Evolutionary conservation across 306 rosid genomes (phyloP), one percentile per base, ranked within the genome.

Genomic region (Betula pendula): DNA sequence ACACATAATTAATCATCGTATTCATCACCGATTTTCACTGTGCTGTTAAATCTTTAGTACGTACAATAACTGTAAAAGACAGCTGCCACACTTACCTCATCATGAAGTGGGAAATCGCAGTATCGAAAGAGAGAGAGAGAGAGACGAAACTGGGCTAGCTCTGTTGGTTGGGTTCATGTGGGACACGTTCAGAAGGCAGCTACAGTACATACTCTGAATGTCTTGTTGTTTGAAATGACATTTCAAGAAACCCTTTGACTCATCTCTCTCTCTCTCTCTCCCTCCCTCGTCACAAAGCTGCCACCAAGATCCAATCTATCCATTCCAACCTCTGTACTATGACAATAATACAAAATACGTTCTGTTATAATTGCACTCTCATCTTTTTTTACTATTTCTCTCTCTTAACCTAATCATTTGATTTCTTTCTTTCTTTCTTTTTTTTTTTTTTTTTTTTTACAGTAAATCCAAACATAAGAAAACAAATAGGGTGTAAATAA

Each of bases 191-290:
- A 76, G 75, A 81, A 76, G 78, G 80, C 84, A 82, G 76, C 69
- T 63, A 77, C 90, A 80, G 81, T 82, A 79, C 69, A 81, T 49
- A 43, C 82, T 75, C 90, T 82, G 88, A 45, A 62, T 78, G 6
- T 75, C 22, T 82, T 79, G 77, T 84, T 81, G 85, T 83, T 75
- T 89, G 96, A 91, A 16, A 87, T 88, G 92, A 91, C 94, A 84
- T 84, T 45, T 89, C 92, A 77, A 51, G 38, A 62, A 74, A 19
- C 69, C 71, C 82, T 78, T 56, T n/a, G 65, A 56, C 71, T 47
- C 3, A 70, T 63, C 47, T 68, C 58, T 31, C 71, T 80, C 52
- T 68, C 73, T 67, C 68, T 43, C 29, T 62, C 71, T 49, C 52
- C 22, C 44, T 53, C 67, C 27, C 48, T 13, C 55, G 1, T 70